These are phyloP conservation scores for Leccinum subrobustum DNA, from an alignment of 1,284 basidiomycete genomes.

Conservation along the genomic window DNA sequence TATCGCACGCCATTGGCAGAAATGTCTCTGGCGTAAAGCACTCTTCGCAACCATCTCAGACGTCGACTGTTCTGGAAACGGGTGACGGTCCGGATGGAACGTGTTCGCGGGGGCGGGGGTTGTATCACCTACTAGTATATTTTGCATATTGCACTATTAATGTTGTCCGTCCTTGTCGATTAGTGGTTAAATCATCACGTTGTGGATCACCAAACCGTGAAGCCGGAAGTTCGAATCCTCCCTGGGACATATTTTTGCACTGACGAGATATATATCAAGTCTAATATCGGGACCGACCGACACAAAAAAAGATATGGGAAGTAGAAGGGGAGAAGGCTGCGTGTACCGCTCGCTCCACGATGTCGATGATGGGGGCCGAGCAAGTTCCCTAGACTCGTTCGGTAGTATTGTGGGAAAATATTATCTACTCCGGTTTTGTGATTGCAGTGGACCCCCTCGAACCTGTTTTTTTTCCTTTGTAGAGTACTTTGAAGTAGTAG, in stretches of 20 bases:
- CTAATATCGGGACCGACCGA: not conserved
- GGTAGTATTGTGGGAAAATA: constrained; percentile 17
- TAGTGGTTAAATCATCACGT: constrained; percentile 46
- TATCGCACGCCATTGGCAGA: constrained; percentile 29
- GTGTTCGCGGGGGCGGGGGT: not conserved
- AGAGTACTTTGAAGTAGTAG: constrained; percentile 17
- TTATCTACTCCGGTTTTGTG: constrained; percentile 31
- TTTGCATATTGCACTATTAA: accelerated
- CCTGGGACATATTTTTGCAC: constrained; percentile 34
- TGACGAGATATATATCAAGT: not conserved
- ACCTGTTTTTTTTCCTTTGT: constrained; percentile 5
- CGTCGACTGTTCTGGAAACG: not conserved
- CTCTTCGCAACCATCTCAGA: not conserved
- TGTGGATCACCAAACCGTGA: constrained; percentile 35
- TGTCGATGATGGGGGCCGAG: not conserved
- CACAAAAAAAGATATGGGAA: not conserved
- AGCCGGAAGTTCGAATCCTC: constrained; percentile 43
- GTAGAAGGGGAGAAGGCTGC: not conserved
- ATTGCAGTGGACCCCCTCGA: constrained; percentile 15
- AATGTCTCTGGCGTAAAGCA: constrained; percentile 16
- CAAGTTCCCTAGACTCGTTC: not conserved
- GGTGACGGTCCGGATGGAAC: not conserved
- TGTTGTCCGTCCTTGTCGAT: constrained; percentile 34
- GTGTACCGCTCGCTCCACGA: not conserved
- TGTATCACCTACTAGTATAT: not conserved